A percentile compares a stretch with the other conserved stretches of the same genome.
Conservation (phyloP, 257 asterid genomes). For the Nicotiana undulata region DNA sequence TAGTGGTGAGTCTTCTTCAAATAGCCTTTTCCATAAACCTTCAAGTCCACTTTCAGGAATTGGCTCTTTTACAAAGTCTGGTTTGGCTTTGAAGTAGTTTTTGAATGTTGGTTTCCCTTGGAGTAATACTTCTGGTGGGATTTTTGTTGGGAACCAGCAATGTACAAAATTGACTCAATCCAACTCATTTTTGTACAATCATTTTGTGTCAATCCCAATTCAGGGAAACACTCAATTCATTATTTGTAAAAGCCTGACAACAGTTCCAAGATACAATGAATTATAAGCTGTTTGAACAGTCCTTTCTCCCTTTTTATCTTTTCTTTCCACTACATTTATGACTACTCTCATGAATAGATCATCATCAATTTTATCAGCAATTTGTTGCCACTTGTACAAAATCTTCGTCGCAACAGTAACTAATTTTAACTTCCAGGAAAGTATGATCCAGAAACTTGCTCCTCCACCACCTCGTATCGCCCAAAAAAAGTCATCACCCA, state of each 20-base stretch:
- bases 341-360: neutral
- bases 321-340: neutral
- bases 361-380: neutral
- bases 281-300: neutral
- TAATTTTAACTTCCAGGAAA: conserved; percentile 2
- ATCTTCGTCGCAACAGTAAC: neutral
- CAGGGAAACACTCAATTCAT: conserved; percentile 4
- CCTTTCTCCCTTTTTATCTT: neutral
- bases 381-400: neutral
- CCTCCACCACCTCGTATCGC: conserved; percentile 9
- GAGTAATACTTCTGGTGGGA: neutral
- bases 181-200: neutral
- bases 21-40: conserved; percentile 2
- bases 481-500: conserved; percentile 7
- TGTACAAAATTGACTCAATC: neutral
- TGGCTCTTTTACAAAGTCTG: conserved; percentile 9
- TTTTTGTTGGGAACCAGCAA: neutral
- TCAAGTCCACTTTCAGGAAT: conserved; percentile 8
- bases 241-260: neutral
- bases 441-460: conserved; percentile 1
- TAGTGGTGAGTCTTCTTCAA: neutral
- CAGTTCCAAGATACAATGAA: conserved; percentile 1
- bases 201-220: conserved; percentile 3
- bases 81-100: conserved; percentile 8
- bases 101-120: conserved; percentile 1